A percentile compares a stretch with the other conserved stretches of the same genome.
phyloP scores from a whole-genome alignment of 768 basidiomycete species.

The Coprinellus micaceus region DNA sequence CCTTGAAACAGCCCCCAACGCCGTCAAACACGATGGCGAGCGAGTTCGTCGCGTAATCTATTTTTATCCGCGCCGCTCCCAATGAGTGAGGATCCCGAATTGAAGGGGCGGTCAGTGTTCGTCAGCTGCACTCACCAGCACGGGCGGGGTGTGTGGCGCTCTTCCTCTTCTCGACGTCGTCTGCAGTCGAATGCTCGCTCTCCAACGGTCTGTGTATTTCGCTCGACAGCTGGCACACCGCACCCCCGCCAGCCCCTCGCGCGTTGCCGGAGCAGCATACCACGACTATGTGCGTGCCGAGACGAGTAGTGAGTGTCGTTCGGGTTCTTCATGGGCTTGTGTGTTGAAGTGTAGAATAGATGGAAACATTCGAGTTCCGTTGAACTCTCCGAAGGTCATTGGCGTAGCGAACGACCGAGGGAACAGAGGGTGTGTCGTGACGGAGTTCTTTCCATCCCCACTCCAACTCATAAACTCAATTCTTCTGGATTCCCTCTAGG shows the following conservation, averaged over 20 bases:
- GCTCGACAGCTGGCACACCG: not conserved
- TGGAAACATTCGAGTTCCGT: slow-evolving; percentile 63
- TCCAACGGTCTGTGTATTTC: not conserved
- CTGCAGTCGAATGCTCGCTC: not conserved
- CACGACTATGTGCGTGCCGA: slow-evolving; percentile 70
- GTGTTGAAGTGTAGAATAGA: slow-evolving; percentile 34
- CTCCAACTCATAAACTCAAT: too few species aligned
- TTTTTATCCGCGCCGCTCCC: not conserved
- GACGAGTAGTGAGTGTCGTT: slow-evolving; percentile 29
- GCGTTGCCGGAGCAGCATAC: slow-evolving; percentile 35
- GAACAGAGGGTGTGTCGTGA: slow-evolving; percentile 52
- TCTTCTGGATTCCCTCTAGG: not conserved
- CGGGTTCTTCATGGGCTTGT: not conserved
- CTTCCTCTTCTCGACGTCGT: too few species aligned
- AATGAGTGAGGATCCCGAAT: too few species aligned
- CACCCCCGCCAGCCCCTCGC: not conserved
- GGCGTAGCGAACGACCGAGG: slow-evolving; percentile 75
- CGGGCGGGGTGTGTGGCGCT: too few species aligned
- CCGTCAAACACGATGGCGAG: too few species aligned
- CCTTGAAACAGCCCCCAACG: too few species aligned
- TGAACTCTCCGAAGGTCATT: slow-evolving; percentile 74
- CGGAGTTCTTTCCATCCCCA: not conserved
- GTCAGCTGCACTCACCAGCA: not conserved
- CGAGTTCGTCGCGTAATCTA: too few species aligned
- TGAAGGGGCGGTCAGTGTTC: too few species aligned